These are phyloP conservation scores for Alternaria hordeiaustralica DNA, from an alignment of 2,329 filamentous ascomycete genomes.

Conservation along the genomic window DNA sequence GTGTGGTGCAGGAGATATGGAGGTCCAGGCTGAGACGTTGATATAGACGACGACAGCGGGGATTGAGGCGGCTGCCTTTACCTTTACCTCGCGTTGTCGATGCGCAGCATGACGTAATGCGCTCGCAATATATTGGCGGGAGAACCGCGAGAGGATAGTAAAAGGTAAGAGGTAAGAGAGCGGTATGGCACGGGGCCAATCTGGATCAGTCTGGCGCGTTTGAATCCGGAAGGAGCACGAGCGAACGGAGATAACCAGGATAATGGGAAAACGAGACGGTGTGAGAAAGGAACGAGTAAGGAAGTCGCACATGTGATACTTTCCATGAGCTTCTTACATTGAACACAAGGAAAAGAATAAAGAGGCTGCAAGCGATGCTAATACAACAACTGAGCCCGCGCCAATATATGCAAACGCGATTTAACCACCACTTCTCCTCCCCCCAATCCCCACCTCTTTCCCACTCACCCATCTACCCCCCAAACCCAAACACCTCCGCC, in stretches of 20 bases:
- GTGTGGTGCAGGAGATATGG: background rate
- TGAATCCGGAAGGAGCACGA: background rate
- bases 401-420: no score
- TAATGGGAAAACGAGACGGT: fast-evolving
- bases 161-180: background rate
- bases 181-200: background rate
- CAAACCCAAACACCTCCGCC: conserved; percentile 80
- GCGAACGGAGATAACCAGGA: background rate
- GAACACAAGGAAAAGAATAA: background rate
- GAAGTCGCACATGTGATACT: background rate
- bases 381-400: background rate
- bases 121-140: background rate
- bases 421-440: conserved; percentile 1
- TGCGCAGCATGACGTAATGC: background rate
- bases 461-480: conserved; percentile 74
- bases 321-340: background rate
- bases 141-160: background rate
- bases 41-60: background rate
- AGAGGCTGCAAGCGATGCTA: background rate
- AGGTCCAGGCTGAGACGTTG: background rate
- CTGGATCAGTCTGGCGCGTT: background rate
- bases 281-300: fast-evolving
- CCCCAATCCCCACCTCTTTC: no score
- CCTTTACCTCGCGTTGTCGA: background rate
- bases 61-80: background rate